A percentile compares a stretch with the other conserved stretches of the same genome.
These are phyloP conservation scores for Iris pallida DNA, from an alignment of 116 monocot species.

Conservation along the genomic window DNA sequence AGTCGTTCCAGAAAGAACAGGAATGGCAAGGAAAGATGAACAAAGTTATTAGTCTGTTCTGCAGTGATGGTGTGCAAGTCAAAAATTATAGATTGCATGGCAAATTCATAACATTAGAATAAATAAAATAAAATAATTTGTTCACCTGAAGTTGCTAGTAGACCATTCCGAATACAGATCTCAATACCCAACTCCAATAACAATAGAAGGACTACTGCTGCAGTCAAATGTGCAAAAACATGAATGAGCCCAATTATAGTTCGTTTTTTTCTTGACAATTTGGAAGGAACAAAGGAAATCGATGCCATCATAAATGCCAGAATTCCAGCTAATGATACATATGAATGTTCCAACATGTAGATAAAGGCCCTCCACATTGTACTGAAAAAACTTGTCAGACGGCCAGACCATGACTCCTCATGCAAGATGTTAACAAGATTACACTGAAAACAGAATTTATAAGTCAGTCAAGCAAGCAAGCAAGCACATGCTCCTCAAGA, in stretches of 20 bases:
- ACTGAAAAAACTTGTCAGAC: conserved; percentile 45
- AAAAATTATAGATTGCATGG: background rate
- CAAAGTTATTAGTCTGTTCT: background rate
- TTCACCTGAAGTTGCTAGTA: conserved; percentile 79
- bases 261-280: conserved; percentile 57
- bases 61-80: background rate
- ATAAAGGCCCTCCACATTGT: conserved; percentile 63
- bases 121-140: background rate
- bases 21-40: too few relatives aligned
- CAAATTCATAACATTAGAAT: background rate
- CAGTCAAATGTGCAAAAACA: conserved; percentile 64
- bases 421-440: conserved; percentile 56
- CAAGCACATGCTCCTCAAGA: background rate
- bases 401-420: conserved; percentile 60
- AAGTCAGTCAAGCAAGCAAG: background rate
- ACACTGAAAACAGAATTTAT: conserved; percentile 40
- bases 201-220: conserved; percentile 71
- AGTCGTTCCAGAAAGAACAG: too few relatives aligned
- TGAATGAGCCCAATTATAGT: conserved; percentile 65
- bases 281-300: conserved; percentile 72
- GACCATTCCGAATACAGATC: conserved; percentile 67
- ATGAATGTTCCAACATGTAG: conserved; percentile 75
- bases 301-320: conserved; percentile 47
- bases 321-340: conserved; percentile 63
- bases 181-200: conserved; percentile 81